Percentiles rank a stretch among this genome's conserved stretches.
phyloP scores from a whole-genome alignment of 164 flowering plant species.

The Akebia trifoliata region DNA sequence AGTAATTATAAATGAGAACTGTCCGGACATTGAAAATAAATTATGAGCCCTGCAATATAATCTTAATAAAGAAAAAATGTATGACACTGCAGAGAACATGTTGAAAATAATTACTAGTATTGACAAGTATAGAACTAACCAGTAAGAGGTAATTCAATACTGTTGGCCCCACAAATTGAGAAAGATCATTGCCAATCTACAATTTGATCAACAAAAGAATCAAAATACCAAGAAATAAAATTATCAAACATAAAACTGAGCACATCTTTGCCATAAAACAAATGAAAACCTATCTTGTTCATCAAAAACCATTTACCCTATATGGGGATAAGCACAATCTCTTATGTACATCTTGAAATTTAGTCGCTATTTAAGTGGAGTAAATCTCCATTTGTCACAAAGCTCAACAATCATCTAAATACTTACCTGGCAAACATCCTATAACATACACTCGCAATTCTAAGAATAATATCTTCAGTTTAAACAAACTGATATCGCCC shows the following conservation, averaged over 20 bases:
- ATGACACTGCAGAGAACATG: background rate
- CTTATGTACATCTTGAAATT: background rate
- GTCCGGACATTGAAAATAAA: background rate
- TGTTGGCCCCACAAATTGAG: conserved; percentile 75
- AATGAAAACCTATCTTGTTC: background rate
- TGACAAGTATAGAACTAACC: conserved; percentile 34
- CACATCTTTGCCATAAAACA: background rate
- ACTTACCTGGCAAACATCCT: too few relatives aligned
- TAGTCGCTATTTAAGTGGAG: too few relatives aligned
- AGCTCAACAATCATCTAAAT: background rate
- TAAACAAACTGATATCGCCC: too few relatives aligned
- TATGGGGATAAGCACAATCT: background rate
- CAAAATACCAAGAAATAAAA: background rate
- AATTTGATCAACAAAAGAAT: conserved; percentile 12
- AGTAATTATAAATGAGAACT: background rate
- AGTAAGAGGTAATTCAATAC: conserved; percentile 51
- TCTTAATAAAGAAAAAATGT: background rate
- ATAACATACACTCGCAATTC: too few relatives aligned
- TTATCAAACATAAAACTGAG: conserved; percentile 8
- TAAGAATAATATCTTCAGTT: too few relatives aligned
- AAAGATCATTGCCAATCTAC: conserved; percentile 73
- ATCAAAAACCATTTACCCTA: background rate
- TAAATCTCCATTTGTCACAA: background rate
- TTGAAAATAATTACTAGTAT: background rate
- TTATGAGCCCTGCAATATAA: background rate